Evolutionary conservation across 2,329 filamentous ascomycete genomes (phyloP).

Genomic region (Escovopsis sp.): DNA sequence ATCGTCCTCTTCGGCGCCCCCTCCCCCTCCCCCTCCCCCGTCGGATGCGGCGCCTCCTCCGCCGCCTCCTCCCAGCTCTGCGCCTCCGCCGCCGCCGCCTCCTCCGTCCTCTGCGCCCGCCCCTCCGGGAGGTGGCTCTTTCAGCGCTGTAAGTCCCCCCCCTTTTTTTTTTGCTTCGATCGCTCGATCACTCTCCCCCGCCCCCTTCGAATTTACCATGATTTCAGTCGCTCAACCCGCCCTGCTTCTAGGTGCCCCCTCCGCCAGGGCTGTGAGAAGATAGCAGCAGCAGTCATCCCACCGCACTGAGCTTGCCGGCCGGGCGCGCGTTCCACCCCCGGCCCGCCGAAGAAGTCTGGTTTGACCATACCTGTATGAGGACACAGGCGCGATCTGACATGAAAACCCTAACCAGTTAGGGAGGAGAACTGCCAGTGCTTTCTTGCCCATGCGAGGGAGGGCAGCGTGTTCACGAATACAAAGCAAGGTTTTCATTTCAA

Average conservation of each 20-base stretch:
- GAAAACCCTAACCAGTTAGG: conserved; percentile 3
- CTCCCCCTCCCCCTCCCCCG: conserved; percentile 43
- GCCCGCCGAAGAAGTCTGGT: conserved; percentile 1
- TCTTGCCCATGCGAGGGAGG: not conserved
- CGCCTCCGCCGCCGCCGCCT: conserved; percentile 37
- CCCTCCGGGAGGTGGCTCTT: conserved; percentile 31
- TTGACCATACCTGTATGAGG: conserved; percentile 1
- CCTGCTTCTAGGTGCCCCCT: conserved; percentile 32
- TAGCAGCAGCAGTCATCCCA: conserved; percentile 2
- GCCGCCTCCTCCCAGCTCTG: conserved; percentile 39
- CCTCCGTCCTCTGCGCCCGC: conserved; percentile 28
- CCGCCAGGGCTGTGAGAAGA: conserved; percentile 34
- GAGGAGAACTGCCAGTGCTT: conserved; percentile 2
- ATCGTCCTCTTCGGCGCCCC: conserved; percentile 24
- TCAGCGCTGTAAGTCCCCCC: conserved; percentile 46
- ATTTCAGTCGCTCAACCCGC: conserved; percentile 8
- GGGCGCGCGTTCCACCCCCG: conserved; percentile 4
- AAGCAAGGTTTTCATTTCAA: conserved; percentile 1
- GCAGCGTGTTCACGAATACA: not conserved
- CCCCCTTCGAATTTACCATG: not conserved
- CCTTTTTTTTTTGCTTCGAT: not conserved
- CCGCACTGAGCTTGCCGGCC: conserved; percentile 6
- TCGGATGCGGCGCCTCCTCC: conserved; percentile 49
- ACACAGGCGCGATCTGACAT: conserved; percentile 1
- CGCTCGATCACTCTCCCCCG: too few species aligned